These are phyloP conservation scores for Zymoseptoria brevis DNA, from an alignment of 2,329 filamentous ascomycete genomes.

Conservation along the genomic window DNA sequence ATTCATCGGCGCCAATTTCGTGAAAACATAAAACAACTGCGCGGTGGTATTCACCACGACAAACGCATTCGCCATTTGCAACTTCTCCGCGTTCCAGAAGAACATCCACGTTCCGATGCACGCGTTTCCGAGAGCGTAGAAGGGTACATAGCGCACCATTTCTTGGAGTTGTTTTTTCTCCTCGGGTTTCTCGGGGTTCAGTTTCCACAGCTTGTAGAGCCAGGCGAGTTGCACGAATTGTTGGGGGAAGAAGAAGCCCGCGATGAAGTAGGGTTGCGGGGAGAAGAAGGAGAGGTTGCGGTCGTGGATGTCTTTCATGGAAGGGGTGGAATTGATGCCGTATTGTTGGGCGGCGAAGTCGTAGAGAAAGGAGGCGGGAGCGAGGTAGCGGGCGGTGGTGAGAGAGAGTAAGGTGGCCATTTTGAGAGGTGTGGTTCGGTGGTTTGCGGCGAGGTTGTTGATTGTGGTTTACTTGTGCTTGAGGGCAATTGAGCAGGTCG, in stretches of 20 bases:
- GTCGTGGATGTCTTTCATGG: constrained; percentile 54
- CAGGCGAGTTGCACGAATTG: constrained; percentile 52
- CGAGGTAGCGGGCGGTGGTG: constrained; percentile 47
- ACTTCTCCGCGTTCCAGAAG: constrained; percentile 49
- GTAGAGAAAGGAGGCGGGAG: constrained; percentile 47
- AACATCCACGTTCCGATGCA: constrained; percentile 48
- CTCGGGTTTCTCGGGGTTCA: constrained; percentile 35
- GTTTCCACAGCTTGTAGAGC: constrained; percentile 49
- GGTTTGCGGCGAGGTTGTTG: background rate
- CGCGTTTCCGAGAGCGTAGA: constrained; percentile 49
- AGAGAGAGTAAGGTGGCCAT: constrained; percentile 50
- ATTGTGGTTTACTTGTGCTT: background rate
- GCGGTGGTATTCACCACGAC: constrained; percentile 49
- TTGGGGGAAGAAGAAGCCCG: constrained; percentile 54
- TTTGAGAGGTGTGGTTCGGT: constrained; percentile 3
- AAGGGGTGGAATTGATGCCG: constrained; percentile 49
- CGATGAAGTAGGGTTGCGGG: constrained; percentile 53
- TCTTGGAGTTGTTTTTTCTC: constrained; percentile 38
- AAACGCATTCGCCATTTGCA: constrained; percentile 48
- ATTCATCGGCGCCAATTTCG: constrained; percentile 43
- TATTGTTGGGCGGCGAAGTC: constrained; percentile 54
- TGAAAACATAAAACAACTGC: constrained; percentile 49
- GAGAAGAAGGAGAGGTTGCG: constrained; percentile 51
- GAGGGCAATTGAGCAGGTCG: too few relatives aligned
- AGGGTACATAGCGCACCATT: constrained; percentile 49